Base-by-base conservation (phyloP, 192 early-diverging fungal genomes). In the Entrophospora sp. region DNA sequence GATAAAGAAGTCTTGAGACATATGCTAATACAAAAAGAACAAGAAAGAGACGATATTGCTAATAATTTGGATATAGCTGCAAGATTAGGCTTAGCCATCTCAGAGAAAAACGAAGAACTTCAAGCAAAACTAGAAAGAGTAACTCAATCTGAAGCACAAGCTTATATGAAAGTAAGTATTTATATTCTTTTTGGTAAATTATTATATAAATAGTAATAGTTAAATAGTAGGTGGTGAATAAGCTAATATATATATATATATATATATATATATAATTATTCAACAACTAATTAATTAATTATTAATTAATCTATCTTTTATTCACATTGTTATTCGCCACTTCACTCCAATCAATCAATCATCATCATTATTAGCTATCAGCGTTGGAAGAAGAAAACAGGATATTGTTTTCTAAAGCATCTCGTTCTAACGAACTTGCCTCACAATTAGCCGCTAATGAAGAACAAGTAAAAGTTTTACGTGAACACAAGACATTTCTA, bases 51-150 rank as follows among this genome's bases (percentile, higher is more conserved):
- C 20, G 69, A 72, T 43, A 75, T 84, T 13, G 75, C 75, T 3
- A 71, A 72, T 25, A 78, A 84, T 53, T 46, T 84, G 27, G 80
- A 84, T 42, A 73, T 81, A 22, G 83, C 83, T 22, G 83, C 83
- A 10, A 73, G 80, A n/a, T 67, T 84, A 30, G 83, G 83, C n/a
- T 61, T 84, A 6, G 83, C 73, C 30, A 75, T 84, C 14, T 81
- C 77, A 16, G 74, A 76, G 68, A 71, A 72, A 49, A 79, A 79
- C 42, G 77, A 79, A 68, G 74, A 81, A 22, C 68, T 80, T 43
- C 76, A 80, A 67, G 64, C 77, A 25, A 79, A 81, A 28, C 49
- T 66, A 16, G 28, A 66, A 10, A 8, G 52, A 10, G 51, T 22
- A 0, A 52, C 46, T 61, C 53, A 73, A 42, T 63, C 58, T 9